phyloP scores from a whole-genome alignment of 225 moss, liverwort and hornwort species.

The Climacium dendroides region DNA sequence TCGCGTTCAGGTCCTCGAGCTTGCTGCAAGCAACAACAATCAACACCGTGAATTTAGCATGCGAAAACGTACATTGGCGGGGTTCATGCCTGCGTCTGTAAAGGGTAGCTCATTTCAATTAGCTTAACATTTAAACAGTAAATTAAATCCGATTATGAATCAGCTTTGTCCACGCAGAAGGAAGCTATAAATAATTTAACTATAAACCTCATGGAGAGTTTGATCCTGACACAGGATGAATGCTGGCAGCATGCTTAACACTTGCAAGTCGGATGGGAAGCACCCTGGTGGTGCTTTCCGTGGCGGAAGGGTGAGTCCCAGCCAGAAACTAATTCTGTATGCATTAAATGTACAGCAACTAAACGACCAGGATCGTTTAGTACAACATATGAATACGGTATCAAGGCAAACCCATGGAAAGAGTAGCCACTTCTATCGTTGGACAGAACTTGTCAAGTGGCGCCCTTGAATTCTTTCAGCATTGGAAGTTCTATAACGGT shows the following conservation, averaged over 20 bases:
- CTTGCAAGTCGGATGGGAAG: not conserved
- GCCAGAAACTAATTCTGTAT: not conserved
- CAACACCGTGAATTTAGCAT: not conserved
- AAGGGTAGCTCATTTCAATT: not conserved
- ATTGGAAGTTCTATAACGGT: not conserved
- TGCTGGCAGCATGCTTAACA: not conserved
- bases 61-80: not conserved
- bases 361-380: too few relatives aligned
- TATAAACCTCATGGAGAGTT: not conserved
- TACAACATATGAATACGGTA: too few relatives aligned
- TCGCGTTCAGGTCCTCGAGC: slow-evolving; percentile 64
- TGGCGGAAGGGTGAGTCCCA: too few relatives aligned
- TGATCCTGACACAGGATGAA: not conserved
- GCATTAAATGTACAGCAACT: too few relatives aligned
- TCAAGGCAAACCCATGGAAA: not conserved
- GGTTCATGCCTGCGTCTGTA: not conserved
- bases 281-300: not conserved
- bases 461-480: not conserved
- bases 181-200: not conserved
- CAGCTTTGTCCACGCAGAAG: not conserved
- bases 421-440: not conserved
- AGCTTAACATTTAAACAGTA: too few relatives aligned
- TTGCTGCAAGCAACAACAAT: slow-evolving; percentile 30
- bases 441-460: not conserved
- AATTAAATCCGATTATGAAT: not conserved